Conservation (phyloP, 139 green algal species). For the Chlorokybus atmophyticus region DNA sequence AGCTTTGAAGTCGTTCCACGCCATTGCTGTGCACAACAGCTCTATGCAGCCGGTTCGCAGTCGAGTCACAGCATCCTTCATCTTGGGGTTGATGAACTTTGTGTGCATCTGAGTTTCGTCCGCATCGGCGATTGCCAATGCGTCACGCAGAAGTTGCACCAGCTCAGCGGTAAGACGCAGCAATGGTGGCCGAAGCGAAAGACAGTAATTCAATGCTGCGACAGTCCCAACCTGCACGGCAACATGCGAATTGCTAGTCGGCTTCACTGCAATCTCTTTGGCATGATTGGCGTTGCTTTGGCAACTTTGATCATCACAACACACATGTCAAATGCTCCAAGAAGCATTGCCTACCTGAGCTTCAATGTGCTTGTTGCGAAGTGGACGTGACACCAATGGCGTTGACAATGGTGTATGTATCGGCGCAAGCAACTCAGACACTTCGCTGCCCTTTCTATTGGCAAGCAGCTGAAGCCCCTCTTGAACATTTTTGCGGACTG, state of each 20-base stretch:
- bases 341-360: constrained; percentile 15
- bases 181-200: constrained; percentile 32
- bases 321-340: too few relatives aligned
- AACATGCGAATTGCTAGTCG: too few relatives aligned
- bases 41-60: constrained; percentile 61
- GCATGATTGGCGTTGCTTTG: too few relatives aligned
- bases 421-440: constrained; percentile 26
- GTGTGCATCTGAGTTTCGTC: constrained; percentile 27
- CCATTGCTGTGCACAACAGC: constrained; percentile 56
- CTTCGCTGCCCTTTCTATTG: constrained; percentile 9
- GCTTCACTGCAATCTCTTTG: too few relatives aligned
- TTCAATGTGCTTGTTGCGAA: constrained; percentile 16
- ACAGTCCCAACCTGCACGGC: constrained; percentile 36
- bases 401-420: constrained; percentile 11
- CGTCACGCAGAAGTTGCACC: constrained; percentile 37
- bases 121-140: constrained; percentile 36
- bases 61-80: constrained; percentile 25
- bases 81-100: constrained; percentile 17
- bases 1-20: constrained; percentile 48
- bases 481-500: constrained; percentile 29
- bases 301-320: too few relatives aligned
- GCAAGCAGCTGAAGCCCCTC: constrained; percentile 26
- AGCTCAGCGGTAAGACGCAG: constrained; percentile 27
- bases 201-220: constrained; percentile 34
- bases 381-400: constrained; percentile 16